phyloP scores from a whole-genome alignment of 2,329 filamentous ascomycete species.

The Sphaerostilbella broomeana region DNA sequence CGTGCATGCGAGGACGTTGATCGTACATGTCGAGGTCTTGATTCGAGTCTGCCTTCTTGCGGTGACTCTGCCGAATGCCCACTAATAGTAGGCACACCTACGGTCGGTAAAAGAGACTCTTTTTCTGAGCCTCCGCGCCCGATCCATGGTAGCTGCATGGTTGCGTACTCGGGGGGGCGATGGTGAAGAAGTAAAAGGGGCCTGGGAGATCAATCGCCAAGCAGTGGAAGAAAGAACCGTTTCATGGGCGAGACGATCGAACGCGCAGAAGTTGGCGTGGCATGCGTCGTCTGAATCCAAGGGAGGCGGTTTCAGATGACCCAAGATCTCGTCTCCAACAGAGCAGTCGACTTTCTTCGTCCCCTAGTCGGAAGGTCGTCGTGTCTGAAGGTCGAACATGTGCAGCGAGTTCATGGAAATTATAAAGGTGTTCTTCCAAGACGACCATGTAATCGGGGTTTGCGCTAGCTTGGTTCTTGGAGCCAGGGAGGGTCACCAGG shows the following conservation, averaged over 20 bases:
- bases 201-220: slow-evolving; percentile 8
- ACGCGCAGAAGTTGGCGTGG: slow-evolving; percentile 3
- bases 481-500: slow-evolving; percentile 9
- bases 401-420: slow-evolving; percentile 12
- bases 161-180: slow-evolving; percentile 17
- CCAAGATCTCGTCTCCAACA: slow-evolving; percentile 1
- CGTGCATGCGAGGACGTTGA: slow-evolving; percentile 51
- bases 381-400: slow-evolving; percentile 6
- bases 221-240: slow-evolving; percentile 3
- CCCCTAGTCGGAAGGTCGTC: slow-evolving; percentile 7
- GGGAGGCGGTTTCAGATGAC: neutral
- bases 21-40: slow-evolving; percentile 34
- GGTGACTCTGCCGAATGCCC: slow-evolving; percentile 21
- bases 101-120: slow-evolving; percentile 29
- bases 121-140: slow-evolving; percentile 27
- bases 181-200: slow-evolving; percentile 15
- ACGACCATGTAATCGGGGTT: slow-evolving; percentile 6
- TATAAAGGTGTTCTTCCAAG: slow-evolving; percentile 11
- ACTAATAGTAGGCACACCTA: slow-evolving; percentile 29
- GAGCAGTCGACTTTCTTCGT: slow-evolving; percentile 5
- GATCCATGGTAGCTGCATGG: slow-evolving; percentile 34
- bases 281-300: slow-evolving; percentile 6
- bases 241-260: slow-evolving; percentile 9
- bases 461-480: slow-evolving; percentile 9
- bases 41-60: slow-evolving; percentile 22